These are phyloP conservation scores for Phytopythium mirpurense DNA, from an alignment of 352 stramenopile genomes.

Conservation along the genomic window DNA sequence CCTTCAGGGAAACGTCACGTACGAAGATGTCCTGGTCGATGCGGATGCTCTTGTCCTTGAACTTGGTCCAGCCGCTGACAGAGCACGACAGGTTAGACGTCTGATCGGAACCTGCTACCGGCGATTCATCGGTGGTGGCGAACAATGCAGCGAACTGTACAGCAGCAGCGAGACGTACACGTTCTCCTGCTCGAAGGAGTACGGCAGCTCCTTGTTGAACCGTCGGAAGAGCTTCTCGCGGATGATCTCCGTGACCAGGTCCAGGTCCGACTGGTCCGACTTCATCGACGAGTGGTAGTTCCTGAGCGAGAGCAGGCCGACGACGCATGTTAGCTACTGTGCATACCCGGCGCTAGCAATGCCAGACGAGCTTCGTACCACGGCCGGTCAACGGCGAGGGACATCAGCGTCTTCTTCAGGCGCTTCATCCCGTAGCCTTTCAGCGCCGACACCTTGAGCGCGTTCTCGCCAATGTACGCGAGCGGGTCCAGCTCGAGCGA, in stretches of 20 bases:
- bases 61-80: constrained; percentile 73
- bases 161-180: constrained; percentile 19
- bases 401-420: constrained; percentile 62
- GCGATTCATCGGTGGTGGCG: too few species aligned
- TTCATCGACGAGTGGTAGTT: constrained; percentile 85
- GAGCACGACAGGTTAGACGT: too few species aligned
- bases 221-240: constrained; percentile 84
- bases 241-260: constrained; percentile 86
- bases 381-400: constrained; percentile 58
- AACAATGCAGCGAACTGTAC: not conserved
- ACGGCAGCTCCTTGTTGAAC: constrained; percentile 86
- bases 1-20: too few species aligned
- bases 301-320: constrained; percentile 13
- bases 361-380: constrained; percentile 24
- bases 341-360: too few species aligned
- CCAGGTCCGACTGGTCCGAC: constrained; percentile 77
- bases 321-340: too few species aligned
- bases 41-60: constrained; percentile 80
- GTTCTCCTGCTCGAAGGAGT: constrained; percentile 80
- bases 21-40: constrained; percentile 89
- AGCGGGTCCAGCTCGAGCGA: constrained; percentile 58
- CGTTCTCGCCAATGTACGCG: constrained; percentile 66
- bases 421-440: constrained; percentile 65
- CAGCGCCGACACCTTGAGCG: constrained; percentile 71
- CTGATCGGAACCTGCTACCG: too few species aligned